Evolutionary conservation across 2,329 filamentous ascomycete species (phyloP).

Genomic region (Colletotrichum orchidophilum): DNA sequence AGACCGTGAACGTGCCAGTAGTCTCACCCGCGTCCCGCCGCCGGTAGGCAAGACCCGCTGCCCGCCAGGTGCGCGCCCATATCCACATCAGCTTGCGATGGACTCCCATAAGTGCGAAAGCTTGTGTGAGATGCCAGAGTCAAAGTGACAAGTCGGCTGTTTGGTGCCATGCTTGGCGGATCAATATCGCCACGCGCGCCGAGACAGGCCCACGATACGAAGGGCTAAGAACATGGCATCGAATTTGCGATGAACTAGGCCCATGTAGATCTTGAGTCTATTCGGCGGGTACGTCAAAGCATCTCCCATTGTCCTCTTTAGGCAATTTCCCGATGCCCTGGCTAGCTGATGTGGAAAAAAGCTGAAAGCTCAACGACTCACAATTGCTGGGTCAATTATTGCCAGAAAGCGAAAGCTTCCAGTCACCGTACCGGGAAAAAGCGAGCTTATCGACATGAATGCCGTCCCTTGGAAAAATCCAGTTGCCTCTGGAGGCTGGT

Average conservation of each 20-base stretch:
- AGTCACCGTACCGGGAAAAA: not conserved
- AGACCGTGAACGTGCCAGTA: constrained; percentile 5
- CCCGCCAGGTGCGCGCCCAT: not conserved
- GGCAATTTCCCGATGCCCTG: not conserved
- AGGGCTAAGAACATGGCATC: not conserved
- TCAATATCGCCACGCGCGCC: not conserved
- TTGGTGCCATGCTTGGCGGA: not conserved
- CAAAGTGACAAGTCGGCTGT: not conserved
- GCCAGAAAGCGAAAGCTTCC: too few relatives aligned
- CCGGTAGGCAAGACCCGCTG: not conserved
- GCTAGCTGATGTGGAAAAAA: not conserved
- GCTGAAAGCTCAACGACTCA: not conserved
- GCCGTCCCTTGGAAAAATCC: not conserved
- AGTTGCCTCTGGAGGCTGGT: not conserved
- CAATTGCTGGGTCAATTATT: not conserved
- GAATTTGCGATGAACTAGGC: not conserved
- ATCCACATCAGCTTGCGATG: not conserved
- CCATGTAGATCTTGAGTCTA: not conserved
- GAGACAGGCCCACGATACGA: not conserved
- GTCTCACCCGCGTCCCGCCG: constrained; percentile 18
- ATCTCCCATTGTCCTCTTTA: not conserved
- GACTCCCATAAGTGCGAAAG: not conserved
- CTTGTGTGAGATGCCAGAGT: not conserved
- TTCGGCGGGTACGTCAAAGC: not conserved
- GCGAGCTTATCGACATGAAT: not conserved